Percentiles rank a stretch among this genome's conserved stretches.
These are phyloP conservation scores for Acanthamoeba castellanii DNA, from an alignment of 208 protist genomes.

Conservation along the genomic window DNA sequence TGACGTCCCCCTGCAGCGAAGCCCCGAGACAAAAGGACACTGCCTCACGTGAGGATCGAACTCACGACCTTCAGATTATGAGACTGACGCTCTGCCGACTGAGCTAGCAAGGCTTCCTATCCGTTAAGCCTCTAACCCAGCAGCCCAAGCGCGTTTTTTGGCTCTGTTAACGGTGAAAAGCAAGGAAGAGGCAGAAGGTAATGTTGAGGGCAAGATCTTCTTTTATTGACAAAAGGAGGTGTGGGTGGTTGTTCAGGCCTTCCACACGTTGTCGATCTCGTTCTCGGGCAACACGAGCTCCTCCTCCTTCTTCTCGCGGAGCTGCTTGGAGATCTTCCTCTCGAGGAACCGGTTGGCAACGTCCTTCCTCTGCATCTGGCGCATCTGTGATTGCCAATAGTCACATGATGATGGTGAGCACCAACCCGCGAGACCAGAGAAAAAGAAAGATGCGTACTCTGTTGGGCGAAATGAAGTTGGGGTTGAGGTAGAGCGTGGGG, in stretches of 20 bases:
- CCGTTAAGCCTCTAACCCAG: no score
- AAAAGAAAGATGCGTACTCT: neutral
- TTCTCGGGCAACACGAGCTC: conserved; percentile 28
- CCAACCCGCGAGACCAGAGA: neutral
- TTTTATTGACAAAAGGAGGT: no score
- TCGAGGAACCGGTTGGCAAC: conserved; percentile 63
- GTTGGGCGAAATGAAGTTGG: conserved; percentile 88
- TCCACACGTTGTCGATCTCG: conserved; percentile 10
- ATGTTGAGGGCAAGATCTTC: no score
- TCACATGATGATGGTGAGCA: neutral
- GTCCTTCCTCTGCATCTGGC: conserved; percentile 18
- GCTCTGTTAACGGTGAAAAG: no score
- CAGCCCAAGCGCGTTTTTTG: no score
- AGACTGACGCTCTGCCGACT: conserved; percentile 80
- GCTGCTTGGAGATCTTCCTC: conserved; percentile 68
- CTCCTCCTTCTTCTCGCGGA: conserved; percentile 35
- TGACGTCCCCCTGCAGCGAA: no score
- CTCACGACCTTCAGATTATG: conserved; percentile 80
- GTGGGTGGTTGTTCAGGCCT: neutral
- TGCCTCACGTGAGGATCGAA: conserved; percentile 79
- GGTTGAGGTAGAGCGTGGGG: conserved; percentile 95
- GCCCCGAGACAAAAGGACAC: no score
- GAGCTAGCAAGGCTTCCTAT: conserved; percentile 75
- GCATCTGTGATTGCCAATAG: neutral
- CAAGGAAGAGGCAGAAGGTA: no score